These are phyloP conservation scores for Brassica hybrid DNA, from an alignment of 441 rosid genomes.

Conservation along the genomic window DNA sequence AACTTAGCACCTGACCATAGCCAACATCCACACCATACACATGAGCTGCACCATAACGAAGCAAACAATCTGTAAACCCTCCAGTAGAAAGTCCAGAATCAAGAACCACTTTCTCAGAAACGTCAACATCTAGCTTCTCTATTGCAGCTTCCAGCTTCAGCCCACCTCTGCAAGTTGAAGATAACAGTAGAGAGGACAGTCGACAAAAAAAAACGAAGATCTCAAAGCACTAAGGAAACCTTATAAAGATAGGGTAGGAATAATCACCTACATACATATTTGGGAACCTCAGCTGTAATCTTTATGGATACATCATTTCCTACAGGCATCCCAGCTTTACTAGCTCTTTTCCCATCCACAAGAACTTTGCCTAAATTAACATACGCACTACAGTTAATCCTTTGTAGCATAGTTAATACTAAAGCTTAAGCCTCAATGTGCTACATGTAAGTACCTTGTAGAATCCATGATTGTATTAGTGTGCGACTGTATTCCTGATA, in stretches of 20 bases:
- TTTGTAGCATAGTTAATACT: background rate
- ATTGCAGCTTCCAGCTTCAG: conserved; percentile 91
- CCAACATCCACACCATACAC: conserved; percentile 99
- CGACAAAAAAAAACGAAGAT: conserved; percentile 18
- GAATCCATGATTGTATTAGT: conserved; percentile 83
- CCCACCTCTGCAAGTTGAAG: conserved; percentile 69
- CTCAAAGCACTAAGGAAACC: conserved; percentile 2
- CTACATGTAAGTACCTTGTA: conserved; percentile 64
- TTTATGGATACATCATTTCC: conserved; percentile 70
- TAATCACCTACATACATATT: conserved; percentile 99
- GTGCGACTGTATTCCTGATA: conserved; percentile 86
- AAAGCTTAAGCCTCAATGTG: background rate
- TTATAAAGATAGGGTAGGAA: conserved; percentile 26
- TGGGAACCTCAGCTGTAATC: conserved; percentile 82
- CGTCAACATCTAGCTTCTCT: conserved; percentile 82
- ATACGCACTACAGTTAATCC: background rate
- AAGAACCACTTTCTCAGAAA: conserved; percentile 85
- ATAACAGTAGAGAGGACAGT: conserved; percentile 8
- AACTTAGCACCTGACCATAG: conserved; percentile 75
- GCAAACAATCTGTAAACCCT: conserved; percentile 95
- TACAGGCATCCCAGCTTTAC: conserved; percentile 87
- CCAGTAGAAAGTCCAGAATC: conserved; percentile 97
- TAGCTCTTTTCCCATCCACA: conserved; percentile 82
- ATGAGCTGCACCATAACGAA: conserved; percentile 87
- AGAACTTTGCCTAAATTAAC: conserved; percentile 71